These are phyloP conservation scores for Castanea sativa DNA, from an alignment of 306 rosid species.

Conservation along the genomic window DNA sequence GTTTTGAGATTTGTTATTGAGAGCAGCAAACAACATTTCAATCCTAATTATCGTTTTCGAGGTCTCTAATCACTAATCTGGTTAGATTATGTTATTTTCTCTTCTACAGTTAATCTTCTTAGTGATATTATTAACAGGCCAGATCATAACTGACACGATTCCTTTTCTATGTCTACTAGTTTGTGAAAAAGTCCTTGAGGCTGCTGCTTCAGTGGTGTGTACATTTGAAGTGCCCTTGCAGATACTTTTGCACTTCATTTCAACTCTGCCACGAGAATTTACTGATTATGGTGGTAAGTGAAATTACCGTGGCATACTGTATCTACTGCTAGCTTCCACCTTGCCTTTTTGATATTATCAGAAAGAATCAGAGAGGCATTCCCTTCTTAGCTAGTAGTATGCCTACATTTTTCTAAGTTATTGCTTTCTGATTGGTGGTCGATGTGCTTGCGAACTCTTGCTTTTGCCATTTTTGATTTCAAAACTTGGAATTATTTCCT, in stretches of 20 bases:
- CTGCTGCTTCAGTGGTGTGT: slow-evolving; percentile 74
- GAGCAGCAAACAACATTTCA: slow-evolving; percentile 94
- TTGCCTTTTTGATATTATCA: neutral
- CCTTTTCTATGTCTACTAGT: slow-evolving; percentile 50
- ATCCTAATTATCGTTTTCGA: slow-evolving; percentile 86
- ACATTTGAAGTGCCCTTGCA: slow-evolving; percentile 67
- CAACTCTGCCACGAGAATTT: slow-evolving; percentile 79
- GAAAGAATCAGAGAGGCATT: neutral
- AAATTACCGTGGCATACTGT: slow-evolving; percentile 15
- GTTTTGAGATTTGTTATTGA: slow-evolving; percentile 73
- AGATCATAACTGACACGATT: slow-evolving; percentile 23
- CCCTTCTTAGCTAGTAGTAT: neutral
- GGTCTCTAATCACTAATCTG: slow-evolving; percentile 49
- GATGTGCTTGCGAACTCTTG: neutral
- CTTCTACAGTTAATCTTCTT: slow-evolving; percentile 18
- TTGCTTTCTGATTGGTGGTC: neutral
- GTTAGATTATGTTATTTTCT: slow-evolving; percentile 37
- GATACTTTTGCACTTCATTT: slow-evolving; percentile 65
- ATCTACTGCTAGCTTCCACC: slow-evolving; percentile 10
- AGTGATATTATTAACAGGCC: slow-evolving; percentile 12
- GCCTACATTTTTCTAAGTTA: neutral
- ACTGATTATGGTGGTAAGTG: slow-evolving; percentile 76
- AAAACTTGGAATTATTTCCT: neutral
- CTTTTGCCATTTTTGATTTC: neutral
- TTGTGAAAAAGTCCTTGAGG: slow-evolving; percentile 72